Evolutionary conservation across 2,329 filamentous ascomycete genomes (phyloP).

Genomic region (Fulvia fulva): DNA sequence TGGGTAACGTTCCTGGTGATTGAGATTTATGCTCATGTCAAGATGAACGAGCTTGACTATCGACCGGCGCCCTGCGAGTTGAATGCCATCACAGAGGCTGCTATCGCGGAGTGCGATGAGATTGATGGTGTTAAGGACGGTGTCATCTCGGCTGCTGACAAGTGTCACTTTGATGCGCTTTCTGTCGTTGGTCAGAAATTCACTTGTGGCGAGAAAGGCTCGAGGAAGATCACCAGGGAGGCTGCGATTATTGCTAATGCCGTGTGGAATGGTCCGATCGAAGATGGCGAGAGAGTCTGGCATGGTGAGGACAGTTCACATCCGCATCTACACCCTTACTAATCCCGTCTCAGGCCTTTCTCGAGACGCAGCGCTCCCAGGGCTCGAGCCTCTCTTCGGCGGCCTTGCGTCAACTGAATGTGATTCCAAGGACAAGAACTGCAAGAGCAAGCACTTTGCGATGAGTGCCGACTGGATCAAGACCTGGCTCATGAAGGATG

Average conservation of each 20-base stretch:
- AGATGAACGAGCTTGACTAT: slow-evolving; percentile 30
- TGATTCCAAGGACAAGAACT: slow-evolving; percentile 20
- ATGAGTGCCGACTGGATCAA: slow-evolving; percentile 36
- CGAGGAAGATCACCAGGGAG: slow-evolving; percentile 25
- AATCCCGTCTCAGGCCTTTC: slow-evolving; percentile 8
- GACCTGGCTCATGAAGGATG: slow-evolving; percentile 32
- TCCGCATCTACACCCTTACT: slow-evolving; percentile 17
- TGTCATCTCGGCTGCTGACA: slow-evolving; percentile 28
- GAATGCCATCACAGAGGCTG: slow-evolving; percentile 34
- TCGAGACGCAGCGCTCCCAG: slow-evolving; percentile 20
- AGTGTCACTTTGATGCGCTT: slow-evolving; percentile 32
- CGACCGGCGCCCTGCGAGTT: slow-evolving; percentile 34
- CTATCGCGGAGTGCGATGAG: slow-evolving; percentile 35
- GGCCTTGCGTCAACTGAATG: slow-evolving; percentile 30
- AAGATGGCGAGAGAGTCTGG: slow-evolving; percentile 28
- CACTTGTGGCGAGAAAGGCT: slow-evolving; percentile 22
- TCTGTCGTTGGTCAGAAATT: slow-evolving; percentile 27
- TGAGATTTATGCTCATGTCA: slow-evolving; percentile 29
- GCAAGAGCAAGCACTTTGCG: slow-evolving; percentile 28
- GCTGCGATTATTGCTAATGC: slow-evolving; percentile 31
- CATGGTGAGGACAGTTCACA: slow-evolving; percentile 23
- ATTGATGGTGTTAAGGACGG: slow-evolving; percentile 38
- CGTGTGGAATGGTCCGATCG: slow-evolving; percentile 33
- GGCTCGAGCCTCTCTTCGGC: slow-evolving; percentile 17
- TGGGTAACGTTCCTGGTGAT: slow-evolving; percentile 31